These are phyloP conservation scores for Trypanosoma vivax DNA, from an alignment of 208 protist species.

Conservation along the genomic window DNA sequence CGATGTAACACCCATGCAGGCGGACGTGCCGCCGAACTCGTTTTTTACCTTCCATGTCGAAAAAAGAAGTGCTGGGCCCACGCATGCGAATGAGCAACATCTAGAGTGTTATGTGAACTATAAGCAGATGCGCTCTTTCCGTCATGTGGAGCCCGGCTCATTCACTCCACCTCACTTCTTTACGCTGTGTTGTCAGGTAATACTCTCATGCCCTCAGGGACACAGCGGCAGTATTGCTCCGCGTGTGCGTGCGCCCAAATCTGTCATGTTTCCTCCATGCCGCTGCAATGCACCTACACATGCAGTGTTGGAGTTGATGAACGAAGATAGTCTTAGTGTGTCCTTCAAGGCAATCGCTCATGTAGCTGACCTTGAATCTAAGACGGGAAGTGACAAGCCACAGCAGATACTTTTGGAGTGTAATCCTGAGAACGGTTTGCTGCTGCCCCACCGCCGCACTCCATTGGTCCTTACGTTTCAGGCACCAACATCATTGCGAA, in stretches of 20 bases:
- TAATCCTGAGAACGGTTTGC: slow-evolving; percentile 44
- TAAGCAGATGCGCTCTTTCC: slow-evolving; percentile 81
- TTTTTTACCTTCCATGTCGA: slow-evolving; percentile 7
- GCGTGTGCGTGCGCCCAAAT: not conserved
- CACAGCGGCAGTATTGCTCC: slow-evolving; percentile 8
- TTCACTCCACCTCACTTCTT: slow-evolving; percentile 83
- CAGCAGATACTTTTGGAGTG: slow-evolving; percentile 30
- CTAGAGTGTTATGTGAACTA: slow-evolving; percentile 91
- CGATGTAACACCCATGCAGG: slow-evolving; percentile 40
- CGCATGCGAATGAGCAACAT: slow-evolving; percentile 20
- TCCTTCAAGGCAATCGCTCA: slow-evolving; percentile 48
- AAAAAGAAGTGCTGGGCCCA: not conserved
- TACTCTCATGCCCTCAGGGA: not conserved
- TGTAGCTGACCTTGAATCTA: slow-evolving; percentile 21
- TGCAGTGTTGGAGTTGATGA: slow-evolving; percentile 60
- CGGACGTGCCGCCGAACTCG: slow-evolving; percentile 43
- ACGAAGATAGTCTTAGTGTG: slow-evolving; percentile 38
- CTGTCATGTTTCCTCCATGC: slow-evolving; percentile 42
- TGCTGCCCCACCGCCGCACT: slow-evolving; percentile 31
- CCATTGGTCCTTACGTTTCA: slow-evolving; percentile 65
- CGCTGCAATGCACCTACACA: slow-evolving; percentile 36
- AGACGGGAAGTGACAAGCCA: slow-evolving; percentile 3
- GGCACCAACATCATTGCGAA: slow-evolving; percentile 31
- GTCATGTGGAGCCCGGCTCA: slow-evolving; percentile 48
- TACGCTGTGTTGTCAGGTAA: slow-evolving; percentile 38